Conservation (phyloP, 306 rosid species). For the Biancaea sappan region DNA sequence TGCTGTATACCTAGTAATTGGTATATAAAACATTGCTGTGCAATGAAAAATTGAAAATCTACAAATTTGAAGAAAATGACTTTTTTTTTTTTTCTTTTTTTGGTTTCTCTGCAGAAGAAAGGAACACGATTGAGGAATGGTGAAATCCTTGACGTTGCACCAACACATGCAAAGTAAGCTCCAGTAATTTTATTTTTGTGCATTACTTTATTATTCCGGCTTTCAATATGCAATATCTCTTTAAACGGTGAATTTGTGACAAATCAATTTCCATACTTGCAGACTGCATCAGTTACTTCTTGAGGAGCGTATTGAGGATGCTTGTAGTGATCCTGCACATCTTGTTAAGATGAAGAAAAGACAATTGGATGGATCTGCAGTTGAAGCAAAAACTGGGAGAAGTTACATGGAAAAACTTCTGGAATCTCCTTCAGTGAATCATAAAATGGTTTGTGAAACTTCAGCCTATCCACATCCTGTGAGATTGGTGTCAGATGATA, state of each 20-base stretch:
- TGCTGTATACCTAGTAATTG: background rate
- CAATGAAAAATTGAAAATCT: constrained; percentile 22
- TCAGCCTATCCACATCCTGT: constrained; percentile 46
- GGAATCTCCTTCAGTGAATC: constrained; percentile 64
- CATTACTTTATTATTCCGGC: constrained; percentile 29
- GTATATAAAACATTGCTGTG: constrained; percentile 15
- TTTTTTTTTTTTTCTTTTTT: constrained; percentile 25
- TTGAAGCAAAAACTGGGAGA: constrained; percentile 63
- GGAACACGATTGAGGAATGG: constrained; percentile 68
- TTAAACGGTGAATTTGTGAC: constrained; percentile 36
- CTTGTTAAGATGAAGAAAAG: constrained; percentile 78
- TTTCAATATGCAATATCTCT: constrained; percentile 27
- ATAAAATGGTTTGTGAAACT: constrained; percentile 59
- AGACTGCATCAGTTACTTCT: constrained; percentile 86
- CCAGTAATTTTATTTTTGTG: constrained; percentile 38
- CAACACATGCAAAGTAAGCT: constrained; percentile 84
- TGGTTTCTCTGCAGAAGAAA: constrained; percentile 68
- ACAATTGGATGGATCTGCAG: constrained; percentile 62
- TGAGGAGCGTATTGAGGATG: constrained; percentile 82
- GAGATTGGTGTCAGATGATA: constrained; percentile 46
- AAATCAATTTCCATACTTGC: constrained; percentile 39
- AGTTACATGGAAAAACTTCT: constrained; percentile 83
- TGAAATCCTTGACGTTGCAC: constrained; percentile 59
- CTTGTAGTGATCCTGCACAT: constrained; percentile 70
- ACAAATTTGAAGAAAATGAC: constrained; percentile 18